Base-by-base conservation (phyloP, 2,329 filamentous ascomycete species). In the Sarocladium oryzae region DNA sequence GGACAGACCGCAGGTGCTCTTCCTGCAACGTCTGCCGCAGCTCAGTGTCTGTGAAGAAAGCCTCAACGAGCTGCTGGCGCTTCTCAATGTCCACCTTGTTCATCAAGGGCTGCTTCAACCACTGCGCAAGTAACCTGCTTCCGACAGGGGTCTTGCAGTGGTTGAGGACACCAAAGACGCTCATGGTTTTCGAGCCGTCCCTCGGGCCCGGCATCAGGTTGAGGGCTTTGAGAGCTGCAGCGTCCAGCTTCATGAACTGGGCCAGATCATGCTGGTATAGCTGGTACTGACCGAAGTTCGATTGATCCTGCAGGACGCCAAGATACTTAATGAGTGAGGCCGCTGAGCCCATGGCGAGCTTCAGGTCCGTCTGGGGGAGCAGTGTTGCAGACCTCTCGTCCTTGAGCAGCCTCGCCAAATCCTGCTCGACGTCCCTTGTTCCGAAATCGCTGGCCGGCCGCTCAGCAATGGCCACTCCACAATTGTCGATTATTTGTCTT, bases 21-120 rank as follows among this genome's bases (percentile, higher is more conserved):
- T 99, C 93, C 67, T 99, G 95, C 81, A 99, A 89, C 0, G 87
- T 95, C 69, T 97, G 93, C 15, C 93, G 81, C 33, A 99, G 77
- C 63, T 96, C 91, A 0, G 93, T 97, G 61, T 97, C 91, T 50
- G 84, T 85, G 48, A 92, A 87, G 65, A 99, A 99, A 1, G 92
- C 91, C 64, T 97, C 93, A 0, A 99, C 93, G 4, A 99, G 76
- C 66, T 96, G 89, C 61, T 97, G 93, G 15, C 93, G 82, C 65
- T 86, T 87, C 68, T 95, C 86, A 50, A 99, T 97, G 52, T 95
- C 91, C 2, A 78, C 76, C 56, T 89, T 82, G 70, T 81, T 89
- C 93, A 99, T 99, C 35, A 99, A 72, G 1, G 93, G 93, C 66
- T 99, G 93, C 69, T 99, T 99, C 50, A 99, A 75, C 93, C 93